Percentiles rank a stretch among this genome's conserved stretches.
Conservation (phyloP, 192 early-diverging fungal species). For the Backusella tarrabulga region DNA sequence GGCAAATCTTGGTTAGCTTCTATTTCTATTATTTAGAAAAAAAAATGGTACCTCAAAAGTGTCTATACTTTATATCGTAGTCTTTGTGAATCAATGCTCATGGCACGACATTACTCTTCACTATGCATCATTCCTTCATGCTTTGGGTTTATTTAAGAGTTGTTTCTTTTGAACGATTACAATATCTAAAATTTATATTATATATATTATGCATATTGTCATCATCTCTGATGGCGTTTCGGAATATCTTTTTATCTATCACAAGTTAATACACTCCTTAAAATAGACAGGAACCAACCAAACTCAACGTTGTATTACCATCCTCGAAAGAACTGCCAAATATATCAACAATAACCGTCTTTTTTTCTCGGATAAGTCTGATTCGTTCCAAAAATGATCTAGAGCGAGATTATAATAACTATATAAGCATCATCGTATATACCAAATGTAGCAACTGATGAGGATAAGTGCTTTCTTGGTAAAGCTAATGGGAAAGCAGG, state of each 20-base stretch:
- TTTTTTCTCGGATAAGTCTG: background rate
- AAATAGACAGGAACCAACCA: background rate
- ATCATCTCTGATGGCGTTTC: too few relatives aligned
- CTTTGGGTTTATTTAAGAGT: background rate
- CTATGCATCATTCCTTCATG: background rate
- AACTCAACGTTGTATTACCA: background rate
- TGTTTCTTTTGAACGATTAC: background rate
- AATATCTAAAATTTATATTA: background rate
- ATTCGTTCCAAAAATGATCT: background rate
- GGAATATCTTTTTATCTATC: background rate
- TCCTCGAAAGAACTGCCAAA: background rate
- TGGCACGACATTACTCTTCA: background rate
- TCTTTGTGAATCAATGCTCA: background rate
- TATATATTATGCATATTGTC: too few relatives aligned
- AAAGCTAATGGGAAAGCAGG: background rate
- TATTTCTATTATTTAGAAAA: background rate
- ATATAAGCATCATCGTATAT: too few relatives aligned
- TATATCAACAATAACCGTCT: background rate
- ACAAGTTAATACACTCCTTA: background rate
- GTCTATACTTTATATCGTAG: background rate
- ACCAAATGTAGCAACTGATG: too few relatives aligned
- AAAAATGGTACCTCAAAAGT: background rate
- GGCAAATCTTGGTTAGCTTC: background rate
- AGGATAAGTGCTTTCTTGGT: background rate
- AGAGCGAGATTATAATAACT: too few relatives aligned